These are phyloP conservation scores for Vanrija sp. DNA, from an alignment of 1,284 basidiomycete genomes.

Conservation along the genomic window DNA sequence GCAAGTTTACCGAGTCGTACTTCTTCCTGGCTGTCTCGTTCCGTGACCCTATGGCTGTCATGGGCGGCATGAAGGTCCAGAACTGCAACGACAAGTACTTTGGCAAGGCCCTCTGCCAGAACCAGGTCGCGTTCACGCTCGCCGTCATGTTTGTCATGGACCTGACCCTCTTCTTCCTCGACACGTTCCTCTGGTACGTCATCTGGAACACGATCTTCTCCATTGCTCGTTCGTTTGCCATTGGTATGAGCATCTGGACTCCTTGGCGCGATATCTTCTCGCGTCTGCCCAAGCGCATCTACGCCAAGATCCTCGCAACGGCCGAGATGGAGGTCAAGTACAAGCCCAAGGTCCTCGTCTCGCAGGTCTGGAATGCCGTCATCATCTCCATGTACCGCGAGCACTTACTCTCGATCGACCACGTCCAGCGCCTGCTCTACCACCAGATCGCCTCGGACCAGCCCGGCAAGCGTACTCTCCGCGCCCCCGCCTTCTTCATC, in stretches of 20 bases:
- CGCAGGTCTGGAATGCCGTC: constrained; percentile 96
- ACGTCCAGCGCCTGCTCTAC: constrained; percentile 89
- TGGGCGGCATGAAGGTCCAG: constrained; percentile 90
- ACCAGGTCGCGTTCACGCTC: constrained; percentile 87
- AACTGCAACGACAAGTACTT: constrained; percentile 79
- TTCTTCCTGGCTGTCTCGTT: constrained; percentile 94
- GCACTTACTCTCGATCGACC: constrained; percentile 90
- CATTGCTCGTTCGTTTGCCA: constrained; percentile 80
- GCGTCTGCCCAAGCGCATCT: constrained; percentile 88
- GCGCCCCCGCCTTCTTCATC: constrained; percentile 92
- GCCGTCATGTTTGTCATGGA: constrained; percentile 98
- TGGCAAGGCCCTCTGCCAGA: constrained; percentile 71
- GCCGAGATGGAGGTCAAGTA: constrained; percentile 93
- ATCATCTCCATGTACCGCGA: constrained; percentile 99
- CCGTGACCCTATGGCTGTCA: constrained; percentile 79
- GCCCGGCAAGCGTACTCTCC: constrained; percentile 78
- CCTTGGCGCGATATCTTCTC: constrained; percentile 95
- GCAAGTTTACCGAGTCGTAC: constrained; percentile 92
- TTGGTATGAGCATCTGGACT: constrained; percentile 93
- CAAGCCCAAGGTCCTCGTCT: constrained; percentile 95
- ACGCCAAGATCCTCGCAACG: constrained; percentile 86
- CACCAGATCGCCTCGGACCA: constrained; percentile 83
- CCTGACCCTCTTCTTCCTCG: constrained; percentile 87
- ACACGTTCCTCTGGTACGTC: constrained; percentile 90
- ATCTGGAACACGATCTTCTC: constrained; percentile 96